Conservation (phyloP, 306 rosid species). For the Prunus armeniaca region DNA sequence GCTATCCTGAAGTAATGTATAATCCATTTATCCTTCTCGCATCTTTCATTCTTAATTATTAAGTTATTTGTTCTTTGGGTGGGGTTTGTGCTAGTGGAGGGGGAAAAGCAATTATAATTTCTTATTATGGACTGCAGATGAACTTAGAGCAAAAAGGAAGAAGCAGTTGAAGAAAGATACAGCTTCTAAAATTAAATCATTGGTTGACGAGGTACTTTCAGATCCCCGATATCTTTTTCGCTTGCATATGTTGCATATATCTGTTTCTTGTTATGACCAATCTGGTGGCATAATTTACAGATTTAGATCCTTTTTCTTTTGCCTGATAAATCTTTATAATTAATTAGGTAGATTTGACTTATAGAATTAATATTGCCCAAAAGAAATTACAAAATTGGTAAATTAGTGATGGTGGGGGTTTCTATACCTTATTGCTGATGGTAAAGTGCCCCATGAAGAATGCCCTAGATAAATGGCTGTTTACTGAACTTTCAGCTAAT, state of each 20-base stretch:
- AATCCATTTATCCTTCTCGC: neutral
- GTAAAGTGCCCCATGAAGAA: neutral
- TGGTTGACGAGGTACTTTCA: slow-evolving; percentile 87
- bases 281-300: neutral
- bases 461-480: neutral
- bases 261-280: neutral
- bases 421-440: neutral
- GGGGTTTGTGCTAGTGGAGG: neutral
- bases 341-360: neutral
- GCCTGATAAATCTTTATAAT: neutral
- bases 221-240: slow-evolving; percentile 12
- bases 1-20: neutral
- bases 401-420: neutral
- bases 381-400: neutral
- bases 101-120: slow-evolving; percentile 25
- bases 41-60: neutral
- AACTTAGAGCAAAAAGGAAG: slow-evolving; percentile 89
- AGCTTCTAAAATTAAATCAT: slow-evolving; percentile 87
- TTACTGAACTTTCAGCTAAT: neutral
- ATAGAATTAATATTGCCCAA: neutral
- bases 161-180: slow-evolving; percentile 93
- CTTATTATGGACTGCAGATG: slow-evolving; percentile 66
- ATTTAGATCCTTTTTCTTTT: neutral
- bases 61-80: neutral
- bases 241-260: neutral